A percentile compares a stretch with the other conserved stretches of the same genome.
Conservation (phyloP, 805 yeast species). For the Wickerhamiella hasegawae region DNA sequence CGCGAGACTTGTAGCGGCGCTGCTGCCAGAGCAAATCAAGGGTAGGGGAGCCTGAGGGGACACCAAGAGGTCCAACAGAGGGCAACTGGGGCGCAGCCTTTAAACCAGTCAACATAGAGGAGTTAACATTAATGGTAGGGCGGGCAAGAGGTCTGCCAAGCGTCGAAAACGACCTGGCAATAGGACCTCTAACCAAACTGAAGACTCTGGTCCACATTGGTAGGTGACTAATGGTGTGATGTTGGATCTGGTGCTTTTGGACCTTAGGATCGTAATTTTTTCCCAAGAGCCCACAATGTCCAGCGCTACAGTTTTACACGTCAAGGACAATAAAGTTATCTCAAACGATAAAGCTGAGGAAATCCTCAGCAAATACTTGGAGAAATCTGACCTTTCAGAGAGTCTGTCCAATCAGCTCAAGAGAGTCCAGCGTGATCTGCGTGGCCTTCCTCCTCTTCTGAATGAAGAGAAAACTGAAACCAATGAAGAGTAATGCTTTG, state of each 20-base stretch:
- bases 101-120: not conserved
- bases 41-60: not conserved
- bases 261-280: too few relatives aligned
- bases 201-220: not conserved
- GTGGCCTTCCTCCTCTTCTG: constrained; percentile 74
- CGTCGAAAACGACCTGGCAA: not conserved
- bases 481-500: too few relatives aligned
- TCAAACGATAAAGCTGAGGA: constrained; percentile 15
- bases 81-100: not conserved
- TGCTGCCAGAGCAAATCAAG: constrained; percentile 4
- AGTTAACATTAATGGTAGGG: not conserved
- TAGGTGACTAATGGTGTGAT: too few relatives aligned
- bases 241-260: too few relatives aligned
- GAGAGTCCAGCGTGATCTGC: constrained; percentile 59
- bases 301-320: constrained; percentile 13
- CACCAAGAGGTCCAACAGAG: not conserved
- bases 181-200: not conserved
- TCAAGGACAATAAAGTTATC: constrained; percentile 8
- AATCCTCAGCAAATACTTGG: constrained; percentile 16
- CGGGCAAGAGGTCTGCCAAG: not conserved
- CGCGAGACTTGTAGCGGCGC: constrained; percentile 45
- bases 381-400: constrained; percentile 22
- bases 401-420: constrained; percentile 44
- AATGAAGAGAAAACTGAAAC: too few relatives aligned
- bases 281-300: too few relatives aligned